Percentiles rank a stretch among this genome's conserved stretches.
Evolutionary conservation across 495 filamentous ascomycete genomes (phyloP).

Genomic region (Penicillium egyptiacum): DNA sequence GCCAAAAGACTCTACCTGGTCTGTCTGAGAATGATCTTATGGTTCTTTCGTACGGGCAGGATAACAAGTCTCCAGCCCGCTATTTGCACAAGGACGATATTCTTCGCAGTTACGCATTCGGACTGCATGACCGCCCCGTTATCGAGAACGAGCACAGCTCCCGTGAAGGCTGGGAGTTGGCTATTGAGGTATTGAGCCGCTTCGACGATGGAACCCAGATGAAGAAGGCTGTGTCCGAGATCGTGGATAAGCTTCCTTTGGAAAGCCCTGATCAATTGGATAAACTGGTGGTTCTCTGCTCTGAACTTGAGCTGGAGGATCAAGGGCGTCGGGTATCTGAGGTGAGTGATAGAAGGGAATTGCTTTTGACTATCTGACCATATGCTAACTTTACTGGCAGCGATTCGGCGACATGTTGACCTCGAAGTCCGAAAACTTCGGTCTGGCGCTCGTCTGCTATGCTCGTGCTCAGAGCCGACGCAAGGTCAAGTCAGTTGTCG

Average conservation of each 20-base stretch:
- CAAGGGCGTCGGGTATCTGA: conserved; percentile 73
- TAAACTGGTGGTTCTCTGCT: conserved; percentile 68
- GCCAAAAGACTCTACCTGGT: conserved; percentile 34
- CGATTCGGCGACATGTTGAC: conserved; percentile 72
- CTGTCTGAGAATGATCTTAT: conserved; percentile 61
- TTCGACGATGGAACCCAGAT: conserved; percentile 65
- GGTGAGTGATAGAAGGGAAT: conserved; percentile 50
- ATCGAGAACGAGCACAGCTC: conserved; percentile 39
- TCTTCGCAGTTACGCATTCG: conserved; percentile 67
- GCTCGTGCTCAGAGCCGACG: conserved; percentile 69
- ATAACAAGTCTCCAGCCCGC: conserved; percentile 17
- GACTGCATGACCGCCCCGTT: conserved; percentile 46
- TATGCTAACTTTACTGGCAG: conserved; percentile 42
- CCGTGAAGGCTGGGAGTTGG: conserved; percentile 81
- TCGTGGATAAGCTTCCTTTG: conserved; percentile 64
- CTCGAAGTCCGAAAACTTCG: conserved; percentile 67
- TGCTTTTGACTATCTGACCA: background rate
- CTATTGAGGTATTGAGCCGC: conserved; percentile 71
- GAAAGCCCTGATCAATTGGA: conserved; percentile 67
- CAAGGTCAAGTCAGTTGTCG: conserved; percentile 78
- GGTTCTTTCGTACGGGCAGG: conserved; percentile 57
- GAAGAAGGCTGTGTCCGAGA: conserved; percentile 62
- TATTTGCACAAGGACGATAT: conserved; percentile 62
- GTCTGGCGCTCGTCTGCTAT: conserved; percentile 81
- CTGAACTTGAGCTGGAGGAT: conserved; percentile 64